Conservation (phyloP, 768 basidiomycete genomes). For the Lentinula guzmanii region DNA sequence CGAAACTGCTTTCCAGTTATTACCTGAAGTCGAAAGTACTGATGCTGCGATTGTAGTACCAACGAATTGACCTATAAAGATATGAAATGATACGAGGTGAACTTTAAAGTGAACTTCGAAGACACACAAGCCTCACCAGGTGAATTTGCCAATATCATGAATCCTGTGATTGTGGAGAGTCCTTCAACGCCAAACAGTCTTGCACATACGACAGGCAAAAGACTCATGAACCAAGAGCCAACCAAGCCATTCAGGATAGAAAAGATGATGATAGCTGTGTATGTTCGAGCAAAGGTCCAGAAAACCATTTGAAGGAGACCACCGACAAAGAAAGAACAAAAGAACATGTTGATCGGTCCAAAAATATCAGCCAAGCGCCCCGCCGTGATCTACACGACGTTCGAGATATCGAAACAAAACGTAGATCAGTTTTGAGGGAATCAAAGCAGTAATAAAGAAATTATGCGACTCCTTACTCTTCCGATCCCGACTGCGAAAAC, state of each 20-base stretch:
- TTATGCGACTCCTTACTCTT: slow-evolving; percentile 11
- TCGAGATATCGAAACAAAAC: background rate
- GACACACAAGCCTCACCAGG: slow-evolving; percentile 10
- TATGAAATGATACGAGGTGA: too few relatives aligned
- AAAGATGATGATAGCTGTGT: slow-evolving; percentile 23
- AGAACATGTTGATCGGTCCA: slow-evolving; percentile 33
- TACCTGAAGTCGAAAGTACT: slow-evolving; percentile 20
- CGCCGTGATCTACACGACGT: slow-evolving; percentile 19
- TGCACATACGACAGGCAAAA: slow-evolving; percentile 24
- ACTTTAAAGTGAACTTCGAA: background rate
- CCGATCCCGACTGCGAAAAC: slow-evolving; percentile 13
- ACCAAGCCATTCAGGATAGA: slow-evolving; percentile 26
- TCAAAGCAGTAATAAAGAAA: background rate
- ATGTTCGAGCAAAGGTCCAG: slow-evolving; percentile 29
- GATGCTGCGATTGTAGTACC: slow-evolving; percentile 26
- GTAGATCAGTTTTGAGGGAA: background rate
- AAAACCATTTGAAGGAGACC: slow-evolving; percentile 29
- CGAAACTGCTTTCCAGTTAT: slow-evolving; percentile 25
- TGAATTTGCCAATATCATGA: slow-evolving; percentile 18
- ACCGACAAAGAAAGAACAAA: slow-evolving; percentile 25
- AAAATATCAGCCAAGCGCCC: slow-evolving; percentile 31
- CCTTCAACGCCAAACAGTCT: slow-evolving; percentile 18
- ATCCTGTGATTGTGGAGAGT: slow-evolving; percentile 18
- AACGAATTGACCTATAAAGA: slow-evolving; percentile 19
- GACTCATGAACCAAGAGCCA: slow-evolving; percentile 27